Conservation (phyloP, 257 asterid species). For the Henckelia pumila region DNA sequence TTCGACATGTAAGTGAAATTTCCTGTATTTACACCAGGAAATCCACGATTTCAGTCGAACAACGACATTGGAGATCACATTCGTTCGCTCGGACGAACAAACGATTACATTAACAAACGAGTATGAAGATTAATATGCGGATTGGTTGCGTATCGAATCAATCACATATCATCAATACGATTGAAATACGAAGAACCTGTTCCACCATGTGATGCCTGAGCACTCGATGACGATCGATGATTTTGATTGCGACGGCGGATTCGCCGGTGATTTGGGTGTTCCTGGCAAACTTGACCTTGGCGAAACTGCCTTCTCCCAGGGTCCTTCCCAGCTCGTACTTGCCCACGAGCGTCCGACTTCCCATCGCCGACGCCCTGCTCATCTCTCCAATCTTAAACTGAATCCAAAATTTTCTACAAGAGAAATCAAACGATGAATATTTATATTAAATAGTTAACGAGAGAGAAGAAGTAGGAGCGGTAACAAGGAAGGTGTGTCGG, state of each 20-base stretch:
- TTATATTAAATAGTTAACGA: not conserved
- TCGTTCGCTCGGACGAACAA: not conserved
- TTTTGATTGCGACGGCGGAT: conserved; percentile 59
- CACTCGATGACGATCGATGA: conserved; percentile 64
- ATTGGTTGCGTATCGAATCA: not conserved
- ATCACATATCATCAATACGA: not conserved
- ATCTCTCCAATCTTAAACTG: not conserved
- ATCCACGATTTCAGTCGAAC: not conserved
- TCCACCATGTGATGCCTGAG: conserved; percentile 71
- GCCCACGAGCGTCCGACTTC: conserved; percentile 58
- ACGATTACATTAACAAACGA: not conserved
- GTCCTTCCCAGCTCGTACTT: conserved; percentile 75
- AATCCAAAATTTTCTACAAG: too few species aligned
- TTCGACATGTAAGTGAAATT: not conserved
- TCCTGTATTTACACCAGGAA: not conserved
- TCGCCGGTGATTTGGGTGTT: conserved; percentile 42
- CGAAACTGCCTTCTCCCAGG: conserved; percentile 73
- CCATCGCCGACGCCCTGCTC: conserved; percentile 10
- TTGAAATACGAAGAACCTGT: conserved; percentile 37
- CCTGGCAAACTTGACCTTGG: conserved; percentile 69
- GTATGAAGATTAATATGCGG: not conserved
- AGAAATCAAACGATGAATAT: not conserved
- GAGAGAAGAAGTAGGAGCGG: not conserved
- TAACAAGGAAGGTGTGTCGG: not conserved
- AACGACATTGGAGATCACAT: too few species aligned